These are phyloP conservation scores for Trametes sanguinea DNA, from an alignment of 768 basidiomycete species.

Conservation along the genomic window DNA sequence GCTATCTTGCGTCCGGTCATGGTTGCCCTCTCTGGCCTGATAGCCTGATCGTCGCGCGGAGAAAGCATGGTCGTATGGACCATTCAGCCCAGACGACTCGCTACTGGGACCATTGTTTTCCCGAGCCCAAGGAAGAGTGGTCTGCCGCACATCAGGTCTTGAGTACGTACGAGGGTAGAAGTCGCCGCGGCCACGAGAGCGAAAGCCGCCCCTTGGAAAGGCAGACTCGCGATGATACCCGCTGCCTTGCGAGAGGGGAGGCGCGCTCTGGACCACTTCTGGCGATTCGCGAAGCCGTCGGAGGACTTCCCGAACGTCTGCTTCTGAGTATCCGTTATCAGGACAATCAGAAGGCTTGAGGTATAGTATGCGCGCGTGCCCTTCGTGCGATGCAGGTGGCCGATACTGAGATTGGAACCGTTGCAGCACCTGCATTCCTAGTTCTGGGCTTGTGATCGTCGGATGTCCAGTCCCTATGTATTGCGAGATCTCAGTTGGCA, in stretches of 20 bases:
- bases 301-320: constrained; percentile 55
- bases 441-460: constrained; percentile 65
- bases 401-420: constrained; percentile 65
- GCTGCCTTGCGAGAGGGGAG: background rate
- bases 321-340: constrained; percentile 48
- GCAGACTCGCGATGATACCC: background rate
- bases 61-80: constrained; percentile 3
- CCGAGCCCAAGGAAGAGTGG: constrained; percentile 13
- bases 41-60: constrained; percentile 8
- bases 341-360: constrained; percentile 41
- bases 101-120: background rate
- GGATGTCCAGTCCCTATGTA: constrained; percentile 67
- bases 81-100: background rate
- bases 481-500: background rate
- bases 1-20: constrained; percentile 11
- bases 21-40: background rate
- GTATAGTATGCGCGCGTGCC: constrained; percentile 58
- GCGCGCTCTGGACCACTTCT: constrained; percentile 3
- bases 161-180: background rate
- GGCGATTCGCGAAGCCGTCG: constrained; percentile 49
- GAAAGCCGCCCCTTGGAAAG: background rate
- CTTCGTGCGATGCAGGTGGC: constrained; percentile 59
- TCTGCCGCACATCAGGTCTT: background rate
- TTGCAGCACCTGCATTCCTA: constrained; percentile 61
- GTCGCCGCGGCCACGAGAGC: background rate